Conservation (phyloP, 2,329 filamentous ascomycete genomes). For the Exutisphaerella laricina region DNA sequence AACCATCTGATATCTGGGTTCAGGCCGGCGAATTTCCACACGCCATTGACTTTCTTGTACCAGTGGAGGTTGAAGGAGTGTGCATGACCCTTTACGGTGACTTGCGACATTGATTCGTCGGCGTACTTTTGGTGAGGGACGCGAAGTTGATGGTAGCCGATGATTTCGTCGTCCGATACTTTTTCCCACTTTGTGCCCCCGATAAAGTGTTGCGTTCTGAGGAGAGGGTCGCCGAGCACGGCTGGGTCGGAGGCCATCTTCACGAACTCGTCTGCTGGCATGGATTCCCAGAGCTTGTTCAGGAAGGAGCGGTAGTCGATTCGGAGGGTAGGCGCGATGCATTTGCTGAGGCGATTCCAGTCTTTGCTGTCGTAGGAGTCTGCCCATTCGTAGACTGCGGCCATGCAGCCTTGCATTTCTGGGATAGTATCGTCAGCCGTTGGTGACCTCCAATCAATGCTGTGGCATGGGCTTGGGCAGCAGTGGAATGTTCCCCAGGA, state of each 20-base stretch:
- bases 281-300: conserved; percentile 51
- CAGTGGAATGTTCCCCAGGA: too few species aligned
- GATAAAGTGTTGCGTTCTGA: conserved; percentile 55
- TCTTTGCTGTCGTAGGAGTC: conserved; percentile 63
- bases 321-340: conserved; percentile 57
- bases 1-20: conserved; percentile 51
- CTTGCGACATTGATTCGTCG: conserved; percentile 43
- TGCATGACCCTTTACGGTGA: conserved; percentile 52
- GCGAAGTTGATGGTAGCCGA: conserved; percentile 52
- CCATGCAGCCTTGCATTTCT: conserved; percentile 38
- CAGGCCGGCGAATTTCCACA: conserved; percentile 55
- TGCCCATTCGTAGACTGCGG: conserved; percentile 55
- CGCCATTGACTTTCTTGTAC: conserved; percentile 54
- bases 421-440: not conserved
- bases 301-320: conserved; percentile 63
- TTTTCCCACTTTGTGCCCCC: conserved; percentile 50
- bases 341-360: conserved; percentile 55
- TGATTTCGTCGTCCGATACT: conserved; percentile 45
- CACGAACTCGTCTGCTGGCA: conserved; percentile 52
- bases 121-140: conserved; percentile 54
- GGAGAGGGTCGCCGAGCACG: conserved; percentile 50
- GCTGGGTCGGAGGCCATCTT: conserved; percentile 47
- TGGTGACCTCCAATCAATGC: not conserved
- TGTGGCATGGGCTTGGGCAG: too few species aligned
- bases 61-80: conserved; percentile 51